Base-by-base conservation (phyloP, 1,139 yeast species). In the Kodamaea derodonti region DNA sequence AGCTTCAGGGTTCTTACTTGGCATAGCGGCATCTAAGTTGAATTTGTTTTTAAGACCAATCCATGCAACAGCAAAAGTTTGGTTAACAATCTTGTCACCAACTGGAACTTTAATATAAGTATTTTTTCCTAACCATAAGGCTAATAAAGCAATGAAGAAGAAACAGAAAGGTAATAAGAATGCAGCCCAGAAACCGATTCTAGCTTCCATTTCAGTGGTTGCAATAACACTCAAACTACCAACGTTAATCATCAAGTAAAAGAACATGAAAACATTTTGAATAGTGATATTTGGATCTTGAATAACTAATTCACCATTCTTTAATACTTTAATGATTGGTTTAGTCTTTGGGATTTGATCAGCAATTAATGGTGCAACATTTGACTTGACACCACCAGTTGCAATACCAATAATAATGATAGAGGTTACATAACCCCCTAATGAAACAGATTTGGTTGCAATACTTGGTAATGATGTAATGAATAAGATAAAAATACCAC, bases 361-460 rank as follows among this genome's bases (percentile, higher is more conserved):
- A 36, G 88, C 88, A 56, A 85, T 75, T 54, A 84, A 69, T 23
- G 94, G 94, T 18, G 86, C 71, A 31, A 84, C 80, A 49, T 84
- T 84, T 27, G 92, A 71, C 59, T 85, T 85, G 56, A 85, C 84
- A 54, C 88, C 81, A 52, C 95, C 94, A 24, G 94, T 80, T 38
- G 87, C 94, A 30, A 83, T 47, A 50, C 94, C 92, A 52, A 84
- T 76, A 36, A 80, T 58, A 40, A 84, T 64, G 58, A 85, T 79
- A 31, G 84, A 71, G 32, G 75, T 69, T 68, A 75, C 45, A 77
- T 78, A 58, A 20, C 74, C 75, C 65, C 82, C 62, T 61, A 63
- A 48, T 50, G 69, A 57, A 60, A 75, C 49, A 55, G 61, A 69
- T 33, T 62, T 60, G 18, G 60, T 55, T 27, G 83, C 70, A 39